Percentiles rank a stretch among this genome's conserved stretches.
phyloP scores from a whole-genome alignment of 2,329 filamentous ascomycete species.

The Ceratocystis destructans region DNA sequence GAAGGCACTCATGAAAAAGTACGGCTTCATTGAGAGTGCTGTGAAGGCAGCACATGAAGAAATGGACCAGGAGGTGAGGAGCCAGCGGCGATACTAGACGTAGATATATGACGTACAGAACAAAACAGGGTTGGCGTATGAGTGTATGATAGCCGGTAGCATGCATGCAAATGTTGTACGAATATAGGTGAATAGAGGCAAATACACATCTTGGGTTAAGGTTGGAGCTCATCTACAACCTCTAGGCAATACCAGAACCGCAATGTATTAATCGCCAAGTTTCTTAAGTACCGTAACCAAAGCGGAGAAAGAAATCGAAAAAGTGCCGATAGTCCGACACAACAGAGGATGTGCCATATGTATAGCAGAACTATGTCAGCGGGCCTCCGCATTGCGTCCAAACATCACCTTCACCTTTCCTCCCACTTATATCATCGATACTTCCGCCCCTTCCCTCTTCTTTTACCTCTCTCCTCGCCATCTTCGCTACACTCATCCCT shows the following conservation, averaged over 20 bases:
- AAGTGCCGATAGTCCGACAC: no score
- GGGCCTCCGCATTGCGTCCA: no score
- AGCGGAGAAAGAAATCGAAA: no score
- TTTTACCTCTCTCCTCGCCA: not conserved
- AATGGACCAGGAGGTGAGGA: not conserved
- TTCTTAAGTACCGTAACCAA: no score
- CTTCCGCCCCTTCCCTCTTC: not conserved
- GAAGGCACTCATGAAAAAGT: constrained; percentile 6
- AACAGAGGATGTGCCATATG: no score
- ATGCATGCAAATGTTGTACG: not conserved
- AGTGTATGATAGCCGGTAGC: constrained; percentile 7
- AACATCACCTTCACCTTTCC: no score
- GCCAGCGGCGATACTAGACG: not conserved
- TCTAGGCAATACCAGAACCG: no score
- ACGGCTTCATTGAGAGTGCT: not conserved
- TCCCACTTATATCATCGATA: no score
- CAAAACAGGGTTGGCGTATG: not conserved
- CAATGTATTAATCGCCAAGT: no score
- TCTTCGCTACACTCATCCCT: not conserved
- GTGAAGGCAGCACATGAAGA: not conserved
- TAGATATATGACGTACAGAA: not conserved
- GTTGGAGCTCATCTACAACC: no score
- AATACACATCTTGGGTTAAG: no score
- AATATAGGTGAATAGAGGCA: not conserved
- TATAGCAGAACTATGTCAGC: no score